Conservation (phyloP, 2,329 filamentous ascomycete genomes). For the Dactylellina sp. region DNA sequence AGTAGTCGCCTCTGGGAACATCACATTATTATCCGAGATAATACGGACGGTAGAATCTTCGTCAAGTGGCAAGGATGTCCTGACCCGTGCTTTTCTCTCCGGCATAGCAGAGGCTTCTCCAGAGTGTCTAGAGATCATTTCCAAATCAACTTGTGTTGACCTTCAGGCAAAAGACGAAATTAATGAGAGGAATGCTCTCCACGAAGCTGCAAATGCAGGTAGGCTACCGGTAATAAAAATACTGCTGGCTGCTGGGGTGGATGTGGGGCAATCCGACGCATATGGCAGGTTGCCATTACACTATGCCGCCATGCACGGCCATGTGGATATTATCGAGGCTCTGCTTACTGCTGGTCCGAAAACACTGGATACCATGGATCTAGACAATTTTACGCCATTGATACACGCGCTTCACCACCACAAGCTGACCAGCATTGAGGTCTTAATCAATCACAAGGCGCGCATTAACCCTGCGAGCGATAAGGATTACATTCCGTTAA, state of each 20-base stretch:
- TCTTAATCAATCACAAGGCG: conserved; percentile 81
- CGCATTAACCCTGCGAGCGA: conserved; percentile 86
- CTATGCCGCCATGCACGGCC: conserved; percentile 95
- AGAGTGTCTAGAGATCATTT: conserved; percentile 78
- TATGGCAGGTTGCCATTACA: conserved; percentile 94
- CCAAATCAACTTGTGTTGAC: conserved; percentile 85
- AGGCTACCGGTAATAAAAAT: conserved; percentile 81
- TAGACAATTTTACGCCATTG: conserved; percentile 96
- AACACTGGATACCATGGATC: conserved; percentile 88
- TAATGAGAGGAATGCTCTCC: conserved; percentile 94
- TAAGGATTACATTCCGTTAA: conserved; percentile 91
- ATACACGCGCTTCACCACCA: conserved; percentile 95
- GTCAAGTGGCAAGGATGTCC: conserved; percentile 75
- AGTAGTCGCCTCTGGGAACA: conserved; percentile 83
- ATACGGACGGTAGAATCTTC: conserved; percentile 76
- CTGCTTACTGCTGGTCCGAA: conserved; percentile 76
- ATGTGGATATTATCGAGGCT: conserved; percentile 82
- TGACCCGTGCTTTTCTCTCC: conserved; percentile 89
- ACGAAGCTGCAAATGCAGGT: conserved; percentile 95
- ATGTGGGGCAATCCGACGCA: conserved; percentile 84
- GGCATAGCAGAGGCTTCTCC: conserved; percentile 87
- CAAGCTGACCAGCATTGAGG: conserved; percentile 81
- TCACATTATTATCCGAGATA: conserved; percentile 81
- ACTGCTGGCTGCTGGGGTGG: conserved; percentile 79
- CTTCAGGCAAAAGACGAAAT: conserved; percentile 96